Conservation (phyloP, 192 early-diverging fungal species). For the Dimargaris xerosporica region DNA sequence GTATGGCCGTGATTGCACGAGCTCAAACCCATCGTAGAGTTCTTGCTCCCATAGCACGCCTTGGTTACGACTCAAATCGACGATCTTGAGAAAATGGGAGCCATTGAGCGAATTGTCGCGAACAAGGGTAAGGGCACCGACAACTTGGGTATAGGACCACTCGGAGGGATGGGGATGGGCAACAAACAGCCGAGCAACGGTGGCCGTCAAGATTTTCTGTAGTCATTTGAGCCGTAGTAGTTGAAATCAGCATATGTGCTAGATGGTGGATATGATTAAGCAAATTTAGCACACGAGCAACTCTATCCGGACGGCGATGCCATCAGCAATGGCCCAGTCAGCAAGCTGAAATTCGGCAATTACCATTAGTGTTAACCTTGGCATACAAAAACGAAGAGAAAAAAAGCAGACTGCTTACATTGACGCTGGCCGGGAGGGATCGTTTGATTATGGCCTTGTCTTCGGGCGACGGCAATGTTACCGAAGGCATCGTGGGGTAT, state of each 20-base stretch:
- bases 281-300: neutral
- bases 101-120: constrained; percentile 38
- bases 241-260: neutral
- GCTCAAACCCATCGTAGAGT: constrained; percentile 55
- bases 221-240: neutral
- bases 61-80: constrained; percentile 40
- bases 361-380: neutral
- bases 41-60: constrained; percentile 72
- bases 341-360: no score
- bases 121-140: constrained; percentile 55
- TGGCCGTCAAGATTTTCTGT: constrained; percentile 66
- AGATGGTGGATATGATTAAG: constrained; percentile 12
- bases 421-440: constrained; percentile 34
- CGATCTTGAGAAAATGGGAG: constrained; percentile 51
- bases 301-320: neutral
- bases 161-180: constrained; percentile 43
- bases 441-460: constrained; percentile 48
- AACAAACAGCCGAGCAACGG: constrained; percentile 57
- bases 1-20: constrained; percentile 38
- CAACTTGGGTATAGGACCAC: constrained; percentile 54
- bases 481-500: constrained; percentile 32
- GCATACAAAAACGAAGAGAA: neutral
- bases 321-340: neutral
- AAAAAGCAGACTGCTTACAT: constrained; percentile 26
- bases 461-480: constrained; percentile 39